Conservation (phyloP, 352 stramenopile species). For the Aphanomyces astaci region DNA sequence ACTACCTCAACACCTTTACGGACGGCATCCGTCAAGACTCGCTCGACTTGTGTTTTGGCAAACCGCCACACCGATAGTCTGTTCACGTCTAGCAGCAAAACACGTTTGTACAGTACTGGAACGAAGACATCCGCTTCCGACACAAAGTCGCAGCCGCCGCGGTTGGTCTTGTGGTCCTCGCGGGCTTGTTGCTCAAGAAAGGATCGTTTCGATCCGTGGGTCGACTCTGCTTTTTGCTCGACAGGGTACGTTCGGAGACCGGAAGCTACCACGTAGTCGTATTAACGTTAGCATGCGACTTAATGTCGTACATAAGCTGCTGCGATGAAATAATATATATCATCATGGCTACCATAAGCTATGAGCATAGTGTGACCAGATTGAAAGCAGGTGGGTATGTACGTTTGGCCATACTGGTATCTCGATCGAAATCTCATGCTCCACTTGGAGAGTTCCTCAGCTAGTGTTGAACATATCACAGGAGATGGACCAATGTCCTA, state of each 20-base stretch:
- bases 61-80: slow-evolving; percentile 74
- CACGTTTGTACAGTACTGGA: slow-evolving; percentile 49
- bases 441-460: too few relatives aligned
- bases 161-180: slow-evolving; percentile 39
- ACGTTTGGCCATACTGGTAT: too few relatives aligned
- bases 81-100: slow-evolving; percentile 78
- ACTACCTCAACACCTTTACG: slow-evolving; percentile 95
- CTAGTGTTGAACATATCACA: too few relatives aligned
- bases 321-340: too few relatives aligned
- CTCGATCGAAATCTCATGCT: too few relatives aligned
- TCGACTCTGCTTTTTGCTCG: slow-evolving; percentile 68
- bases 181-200: slow-evolving; percentile 76
- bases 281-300: too few relatives aligned
- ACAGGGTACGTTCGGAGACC: slow-evolving; percentile 60
- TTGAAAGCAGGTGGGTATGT: too few relatives aligned
- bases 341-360: too few relatives aligned
- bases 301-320: too few relatives aligned
- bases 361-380: too few relatives aligned
- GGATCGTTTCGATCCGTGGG: slow-evolving; percentile 68
- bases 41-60: slow-evolving; percentile 86
- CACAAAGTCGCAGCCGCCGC: slow-evolving; percentile 47
- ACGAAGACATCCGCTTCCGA: slow-evolving; percentile 57
- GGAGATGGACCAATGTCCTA: too few relatives aligned
- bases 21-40: slow-evolving; percentile 90
- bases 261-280: not conserved